These are phyloP conservation scores for Candida coleopterorum DNA, from an alignment of 805 yeast species.

Conservation along the genomic window DNA sequence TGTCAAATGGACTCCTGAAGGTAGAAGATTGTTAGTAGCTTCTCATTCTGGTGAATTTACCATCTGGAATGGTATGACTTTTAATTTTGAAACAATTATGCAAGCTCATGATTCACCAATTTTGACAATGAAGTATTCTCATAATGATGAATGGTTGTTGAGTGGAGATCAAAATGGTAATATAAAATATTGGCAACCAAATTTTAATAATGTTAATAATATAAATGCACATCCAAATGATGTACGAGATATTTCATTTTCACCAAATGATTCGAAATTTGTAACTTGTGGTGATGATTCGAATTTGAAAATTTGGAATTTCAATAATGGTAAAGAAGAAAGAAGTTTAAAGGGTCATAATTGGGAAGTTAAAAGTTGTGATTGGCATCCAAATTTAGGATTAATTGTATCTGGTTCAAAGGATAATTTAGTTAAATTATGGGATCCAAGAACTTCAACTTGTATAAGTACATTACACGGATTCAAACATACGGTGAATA, in stretches of 20 bases:
- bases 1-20: slow-evolving; percentile 98
- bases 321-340: slow-evolving; percentile 83
- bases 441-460: slow-evolving; percentile 88
- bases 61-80: slow-evolving; percentile 92
- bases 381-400: slow-evolving; percentile 93
- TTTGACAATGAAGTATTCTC: slow-evolving; percentile 72
- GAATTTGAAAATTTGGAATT: slow-evolving; percentile 88
- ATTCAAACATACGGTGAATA: slow-evolving; percentile 90
- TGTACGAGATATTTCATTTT: slow-evolving; percentile 80
- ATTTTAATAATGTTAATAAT: slow-evolving; percentile 91
- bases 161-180: slow-evolving; percentile 92
- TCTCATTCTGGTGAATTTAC: slow-evolving; percentile 94
- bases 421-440: slow-evolving; percentile 85
- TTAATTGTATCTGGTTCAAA: slow-evolving; percentile 90
- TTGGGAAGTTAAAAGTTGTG: slow-evolving; percentile 97
- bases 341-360: slow-evolving; percentile 83
- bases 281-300: slow-evolving; percentile 95
- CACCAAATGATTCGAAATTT: slow-evolving; percentile 87
- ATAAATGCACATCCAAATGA: slow-evolving; percentile 71
- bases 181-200: slow-evolving; percentile 96
- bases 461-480: slow-evolving; percentile 82
- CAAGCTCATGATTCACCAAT: slow-evolving; percentile 96
- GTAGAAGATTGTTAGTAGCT: slow-evolving; percentile 83
- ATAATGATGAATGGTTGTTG: slow-evolving; percentile 89
- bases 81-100: slow-evolving; percentile 94